Conservation (phyloP, 176 grass and related monocot genomes). For the Calamus simplicifolius region DNA sequence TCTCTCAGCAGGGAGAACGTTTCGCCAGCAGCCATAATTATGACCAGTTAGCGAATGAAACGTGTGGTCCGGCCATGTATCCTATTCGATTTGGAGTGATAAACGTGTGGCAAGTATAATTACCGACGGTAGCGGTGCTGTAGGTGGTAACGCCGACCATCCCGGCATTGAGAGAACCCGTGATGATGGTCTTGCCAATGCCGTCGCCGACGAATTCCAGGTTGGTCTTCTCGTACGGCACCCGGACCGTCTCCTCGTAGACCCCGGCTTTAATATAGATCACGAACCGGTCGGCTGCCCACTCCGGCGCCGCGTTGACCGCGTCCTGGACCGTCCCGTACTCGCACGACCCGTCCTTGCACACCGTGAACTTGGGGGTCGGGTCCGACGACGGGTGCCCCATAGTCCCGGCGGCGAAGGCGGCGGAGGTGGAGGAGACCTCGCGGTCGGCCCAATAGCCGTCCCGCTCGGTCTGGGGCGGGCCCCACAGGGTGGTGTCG, state of each 20-base stretch:
- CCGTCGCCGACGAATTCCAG: constrained; percentile 66
- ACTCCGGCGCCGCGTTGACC: constrained; percentile 49
- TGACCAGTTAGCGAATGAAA: no score
- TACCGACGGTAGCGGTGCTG: constrained; percentile 81
- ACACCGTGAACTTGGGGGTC: constrained; percentile 12
- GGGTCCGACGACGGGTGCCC: constrained; percentile 31
- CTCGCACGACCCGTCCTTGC: constrained; percentile 18
- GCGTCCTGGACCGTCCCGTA: constrained; percentile 41
- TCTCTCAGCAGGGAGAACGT: no score
- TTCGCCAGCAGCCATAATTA: no score
- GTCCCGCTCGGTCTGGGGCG: constrained; percentile 78
- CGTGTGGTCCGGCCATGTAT: no score
- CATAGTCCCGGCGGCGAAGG: neutral
- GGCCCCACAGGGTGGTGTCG: constrained; percentile 48
- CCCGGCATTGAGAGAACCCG: constrained; percentile 64
- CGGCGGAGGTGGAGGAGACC: neutral
- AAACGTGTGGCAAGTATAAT: constrained; percentile 6
- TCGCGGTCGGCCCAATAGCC: constrained; percentile 65
- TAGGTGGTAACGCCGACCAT: constrained; percentile 74
- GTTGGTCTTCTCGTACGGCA: constrained; percentile 79
- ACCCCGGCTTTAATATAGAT: constrained; percentile 69
- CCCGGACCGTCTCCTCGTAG: constrained; percentile 69
- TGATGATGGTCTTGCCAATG: constrained; percentile 76
- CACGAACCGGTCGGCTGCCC: constrained; percentile 31
- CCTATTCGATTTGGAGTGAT: no score